Base-by-base conservation (phyloP, 805 yeast species). In the Sugiyamaella floridensis region DNA sequence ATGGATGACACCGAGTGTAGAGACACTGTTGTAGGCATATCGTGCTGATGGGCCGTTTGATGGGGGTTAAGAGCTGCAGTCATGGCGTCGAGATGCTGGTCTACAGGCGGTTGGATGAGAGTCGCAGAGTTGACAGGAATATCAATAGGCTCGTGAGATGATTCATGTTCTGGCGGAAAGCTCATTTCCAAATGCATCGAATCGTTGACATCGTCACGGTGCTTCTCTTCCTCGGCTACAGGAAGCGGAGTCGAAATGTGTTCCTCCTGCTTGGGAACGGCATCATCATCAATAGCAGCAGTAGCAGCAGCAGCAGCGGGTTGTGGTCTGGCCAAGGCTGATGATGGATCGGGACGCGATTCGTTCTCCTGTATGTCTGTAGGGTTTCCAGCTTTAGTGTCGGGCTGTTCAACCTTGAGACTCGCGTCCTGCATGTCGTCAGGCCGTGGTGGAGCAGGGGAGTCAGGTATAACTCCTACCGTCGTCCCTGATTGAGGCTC, bases 341-440 rank as follows among this genome's bases (percentile, higher is more conserved):
- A 4, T 11, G 9, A 4, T 32, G 4, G 12, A 3, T 11, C 37
- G n/a, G 37, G 37, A 32, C 37, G 37, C n/a, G 37, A 14, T 11
- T 10, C n/a, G 12, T 4, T 4, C 12, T 32, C 37, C n/a, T 32
- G 37, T 11, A 11, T 14, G n/a, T 32, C 37, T 32, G 37, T 14
- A 32, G n/a, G 12, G 37, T 32, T 10, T 14, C 4, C 37, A 5
- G 4, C 9, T 14, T 5, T 10, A 3, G n/a, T 10, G 12, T 11
- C 37, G 12, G 9, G 60, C 20, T 50, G 76, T 14, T 32, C 37
- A 14, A 4, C 4, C n/a, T 32, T 32, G 37, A 32, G 37, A 32
- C 37, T 32, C 37, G 37, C 37, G 37, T 32, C 37, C 37, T 32
- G 37, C 37, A 14, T 11, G 37, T 10, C n/a, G 37, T 32, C 37